phyloP scores from a whole-genome alignment of 345 rosid genomes.

The Rhizophora mangle region DNA sequence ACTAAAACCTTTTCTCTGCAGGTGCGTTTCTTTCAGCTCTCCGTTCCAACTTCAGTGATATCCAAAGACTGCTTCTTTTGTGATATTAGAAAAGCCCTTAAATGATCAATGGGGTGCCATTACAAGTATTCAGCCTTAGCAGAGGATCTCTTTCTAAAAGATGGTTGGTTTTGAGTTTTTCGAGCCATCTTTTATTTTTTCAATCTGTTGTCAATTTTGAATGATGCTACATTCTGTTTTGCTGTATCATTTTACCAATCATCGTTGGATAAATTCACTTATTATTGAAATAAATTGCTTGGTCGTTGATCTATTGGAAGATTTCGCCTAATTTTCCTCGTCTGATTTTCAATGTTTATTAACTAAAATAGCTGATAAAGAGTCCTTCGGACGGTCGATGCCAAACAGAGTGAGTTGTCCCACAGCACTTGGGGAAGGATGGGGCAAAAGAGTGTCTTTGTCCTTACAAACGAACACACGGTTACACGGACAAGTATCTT shows the following conservation, averaged over 20 bases:
- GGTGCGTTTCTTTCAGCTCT: conserved; percentile 74
- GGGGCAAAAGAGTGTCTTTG: too few species aligned
- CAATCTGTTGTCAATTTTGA: not conserved
- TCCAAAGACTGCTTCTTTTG: conserved; percentile 62
- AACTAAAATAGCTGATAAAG: too few species aligned
- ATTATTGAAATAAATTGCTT: too few species aligned
- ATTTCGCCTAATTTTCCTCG: too few species aligned
- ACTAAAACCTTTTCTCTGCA: conserved; percentile 25
- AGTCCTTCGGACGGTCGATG: too few species aligned
- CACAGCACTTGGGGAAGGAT: too few species aligned
- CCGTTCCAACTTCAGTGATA: conserved; percentile 70
- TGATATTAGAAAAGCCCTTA: not conserved
- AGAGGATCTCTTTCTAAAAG: not conserved
- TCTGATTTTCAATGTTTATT: too few species aligned
- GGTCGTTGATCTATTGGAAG: too few species aligned
- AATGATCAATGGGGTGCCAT: conserved; percentile 6
- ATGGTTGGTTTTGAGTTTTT: conserved; percentile 11
- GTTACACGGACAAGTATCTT: too few species aligned
- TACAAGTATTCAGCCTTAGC: not conserved
- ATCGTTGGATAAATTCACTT: too few species aligned
- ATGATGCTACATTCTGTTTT: conserved; percentile 1
- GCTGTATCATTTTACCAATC: conserved; percentile 4
- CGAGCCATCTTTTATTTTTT: not conserved
- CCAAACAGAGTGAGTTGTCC: too few species aligned
- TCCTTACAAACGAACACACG: too few species aligned